A percentile compares a stretch with the other conserved stretches of the same genome.
Evolutionary conservation across 371 early-diverging fungal genomes (phyloP).

Genomic region (Mucor lusitanicus): DNA sequence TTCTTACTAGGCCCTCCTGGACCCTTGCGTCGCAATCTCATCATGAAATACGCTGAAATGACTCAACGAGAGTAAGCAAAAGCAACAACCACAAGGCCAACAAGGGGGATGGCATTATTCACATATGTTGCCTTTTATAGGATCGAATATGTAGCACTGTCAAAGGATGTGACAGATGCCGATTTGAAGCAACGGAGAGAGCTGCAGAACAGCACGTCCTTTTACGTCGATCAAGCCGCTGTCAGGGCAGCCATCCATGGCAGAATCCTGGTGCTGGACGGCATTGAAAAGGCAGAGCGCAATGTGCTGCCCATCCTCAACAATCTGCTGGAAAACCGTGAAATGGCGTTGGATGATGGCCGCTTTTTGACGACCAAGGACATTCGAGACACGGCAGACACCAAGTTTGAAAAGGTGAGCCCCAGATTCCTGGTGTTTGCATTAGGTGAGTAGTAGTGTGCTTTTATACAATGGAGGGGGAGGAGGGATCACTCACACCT

Average conservation of each 20-base stretch:
- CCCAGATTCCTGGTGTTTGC: slow-evolving; percentile 79
- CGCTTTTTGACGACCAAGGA: slow-evolving; percentile 75
- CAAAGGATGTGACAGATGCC: slow-evolving; percentile 78
- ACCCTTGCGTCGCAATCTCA: slow-evolving; percentile 67
- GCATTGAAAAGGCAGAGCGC: slow-evolving; percentile 85
- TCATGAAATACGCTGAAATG: slow-evolving; percentile 77
- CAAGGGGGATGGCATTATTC: not conserved
- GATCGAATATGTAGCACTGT: slow-evolving; percentile 79
- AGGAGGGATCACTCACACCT: no score
- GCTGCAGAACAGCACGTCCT: slow-evolving; percentile 70
- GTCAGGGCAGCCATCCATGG: slow-evolving; percentile 85
- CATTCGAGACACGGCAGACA: slow-evolving; percentile 44
- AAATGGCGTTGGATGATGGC: slow-evolving; percentile 88
- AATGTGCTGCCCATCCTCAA: slow-evolving; percentile 88
- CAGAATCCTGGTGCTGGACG: slow-evolving; percentile 78
- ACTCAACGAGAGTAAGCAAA: slow-evolving; percentile 50
- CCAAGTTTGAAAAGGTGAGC: slow-evolving; percentile 72
- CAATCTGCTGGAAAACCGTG: slow-evolving; percentile 86
- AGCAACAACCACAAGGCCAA: not conserved
- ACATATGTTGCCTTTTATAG: slow-evolving; percentile 18
- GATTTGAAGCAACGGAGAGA: slow-evolving; percentile 88
- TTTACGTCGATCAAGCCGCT: slow-evolving; percentile 77
- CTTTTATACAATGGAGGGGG: no score
- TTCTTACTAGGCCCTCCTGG: slow-evolving; percentile 86
- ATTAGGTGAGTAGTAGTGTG: slow-evolving; percentile 53